These are phyloP conservation scores for Lentinula lateritia DNA, from an alignment of 768 basidiomycete genomes.

Conservation along the genomic window DNA sequence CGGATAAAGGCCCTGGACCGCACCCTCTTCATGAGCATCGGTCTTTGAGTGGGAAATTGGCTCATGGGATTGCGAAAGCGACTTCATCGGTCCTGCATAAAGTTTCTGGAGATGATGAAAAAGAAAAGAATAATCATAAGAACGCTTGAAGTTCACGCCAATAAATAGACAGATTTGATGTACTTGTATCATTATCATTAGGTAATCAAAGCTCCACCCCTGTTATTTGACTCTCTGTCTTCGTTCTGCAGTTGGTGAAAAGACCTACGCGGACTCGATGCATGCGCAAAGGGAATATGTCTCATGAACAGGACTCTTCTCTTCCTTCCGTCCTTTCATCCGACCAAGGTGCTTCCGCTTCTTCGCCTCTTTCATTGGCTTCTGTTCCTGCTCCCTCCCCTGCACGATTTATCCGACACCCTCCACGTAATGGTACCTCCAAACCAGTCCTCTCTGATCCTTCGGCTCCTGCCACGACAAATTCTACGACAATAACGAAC, in stretches of 20 bases:
- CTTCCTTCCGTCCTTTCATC: background rate
- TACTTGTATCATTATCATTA: too few relatives aligned
- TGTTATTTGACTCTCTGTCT: background rate
- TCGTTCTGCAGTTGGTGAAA: background rate
- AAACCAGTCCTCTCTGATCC: background rate
- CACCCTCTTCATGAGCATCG: background rate
- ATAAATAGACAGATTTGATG: too few relatives aligned
- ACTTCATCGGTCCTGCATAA: background rate
- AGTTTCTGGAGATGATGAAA: background rate
- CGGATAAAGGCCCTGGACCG: background rate
- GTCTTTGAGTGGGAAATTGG: background rate
- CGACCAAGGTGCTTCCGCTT: background rate
- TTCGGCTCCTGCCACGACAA: background rate
- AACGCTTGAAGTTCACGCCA: too few relatives aligned
- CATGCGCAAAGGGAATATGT: background rate
- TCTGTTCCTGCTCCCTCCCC: slow-evolving; percentile 12
- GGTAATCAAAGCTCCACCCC: too few relatives aligned
- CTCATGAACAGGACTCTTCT: background rate
- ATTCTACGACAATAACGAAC: slow-evolving; percentile 6
- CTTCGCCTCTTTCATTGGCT: background rate
- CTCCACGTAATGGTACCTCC: background rate
- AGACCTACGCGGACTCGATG: background rate
- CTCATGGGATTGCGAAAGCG: background rate
- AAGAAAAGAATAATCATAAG: background rate
- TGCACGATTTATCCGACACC: slow-evolving; percentile 20